Percentiles rank a stretch among this genome's conserved stretches.
These are phyloP conservation scores for Podosphaera xanthii DNA, from an alignment of 2,329 filamentous ascomycete species.

Conservation along the genomic window DNA sequence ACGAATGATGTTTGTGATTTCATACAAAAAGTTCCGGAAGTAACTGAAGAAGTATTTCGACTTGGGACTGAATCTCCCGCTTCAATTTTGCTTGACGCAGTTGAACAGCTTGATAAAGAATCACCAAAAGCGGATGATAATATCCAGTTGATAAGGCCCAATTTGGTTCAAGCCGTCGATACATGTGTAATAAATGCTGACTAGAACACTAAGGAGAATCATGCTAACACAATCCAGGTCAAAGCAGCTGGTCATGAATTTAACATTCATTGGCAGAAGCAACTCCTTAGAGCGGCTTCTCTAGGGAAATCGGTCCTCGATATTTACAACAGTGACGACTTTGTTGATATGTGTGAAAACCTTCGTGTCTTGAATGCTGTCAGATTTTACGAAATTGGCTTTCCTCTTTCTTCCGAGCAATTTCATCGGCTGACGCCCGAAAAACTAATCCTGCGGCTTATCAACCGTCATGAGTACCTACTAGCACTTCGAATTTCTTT, in stretches of 20 bases:
- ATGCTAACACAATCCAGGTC: constrained; percentile 20
- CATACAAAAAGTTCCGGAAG: constrained; percentile 73
- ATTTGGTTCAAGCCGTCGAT: constrained; percentile 79
- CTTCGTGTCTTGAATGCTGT: constrained; percentile 81
- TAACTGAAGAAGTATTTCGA: constrained; percentile 73
- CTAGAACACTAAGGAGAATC: not conserved
- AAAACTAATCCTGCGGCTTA: constrained; percentile 60
- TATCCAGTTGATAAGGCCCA: constrained; percentile 76
- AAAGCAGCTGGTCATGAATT: constrained; percentile 86
- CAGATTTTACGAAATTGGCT: constrained; percentile 71
- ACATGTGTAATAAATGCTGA: constrained; percentile 34
- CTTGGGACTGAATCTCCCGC: constrained; percentile 73
- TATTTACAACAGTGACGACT: constrained; percentile 94
- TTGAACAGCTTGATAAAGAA: constrained; percentile 74
- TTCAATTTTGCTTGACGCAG: constrained; percentile 80
- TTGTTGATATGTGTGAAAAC: constrained; percentile 94
- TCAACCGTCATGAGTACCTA: constrained; percentile 78
- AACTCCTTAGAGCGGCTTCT: constrained; percentile 83
- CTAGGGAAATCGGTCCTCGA: constrained; percentile 96
- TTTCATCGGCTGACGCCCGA: constrained; percentile 80
- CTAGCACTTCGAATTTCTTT: constrained; percentile 73
- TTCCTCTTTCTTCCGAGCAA: constrained; percentile 83
- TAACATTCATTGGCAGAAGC: constrained; percentile 77
- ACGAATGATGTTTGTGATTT: constrained; percentile 95
- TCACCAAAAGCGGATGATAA: constrained; percentile 96